Evolutionary conservation across 805 yeast species (phyloP), one percentile per base, ranked within the genome.

Genomic region (Teunomyces atbi): DNA sequence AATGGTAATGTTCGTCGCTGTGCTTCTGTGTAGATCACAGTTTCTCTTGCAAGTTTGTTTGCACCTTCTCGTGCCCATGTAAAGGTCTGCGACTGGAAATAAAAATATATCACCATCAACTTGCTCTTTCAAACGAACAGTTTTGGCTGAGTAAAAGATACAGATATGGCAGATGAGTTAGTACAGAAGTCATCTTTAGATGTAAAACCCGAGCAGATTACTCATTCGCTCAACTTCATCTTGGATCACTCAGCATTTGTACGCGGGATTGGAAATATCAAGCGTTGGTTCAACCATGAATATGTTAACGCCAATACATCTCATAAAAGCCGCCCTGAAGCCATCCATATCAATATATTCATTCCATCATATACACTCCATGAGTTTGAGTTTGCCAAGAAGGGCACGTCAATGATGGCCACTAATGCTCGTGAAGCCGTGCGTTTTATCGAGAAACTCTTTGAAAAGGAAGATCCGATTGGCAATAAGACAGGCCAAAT

Each of bases 201-300:
- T 20, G 28, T 36, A 11, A 21, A 36, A 36, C 28, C 27, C 15
- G 28, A 36, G 7, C 15, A 10, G 11, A 21, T 13, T 11, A 21
- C 28, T 21, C 16, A 20, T 19, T 36, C 27, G 30, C 30, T 65
- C 13, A 65, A 68, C 57, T 70, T 84, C 48, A 80, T 85, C 15
- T 56, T 85, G 35, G 91, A 85, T 58, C 86, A 84, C 16, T 77
- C 87, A 5, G 83, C 87, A 2, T 72, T 85, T 50, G 81, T 82
- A 15, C 78, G 83, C 45, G 92, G 89, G 1, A 69, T 85, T 38
- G 88, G 87, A 0, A 81, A 81, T 55, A 72, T 85, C 56, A 81
- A 80, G 58, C 66, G 80, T 54, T 85, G 90, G 90, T 70, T 75
- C 47, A 65, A 72, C 41, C 56, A 69, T 52, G 59, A 70, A 41